Evolutionary conservation across 208 protist genomes (phyloP).

Genomic region (Naegleria gruberi): DNA sequence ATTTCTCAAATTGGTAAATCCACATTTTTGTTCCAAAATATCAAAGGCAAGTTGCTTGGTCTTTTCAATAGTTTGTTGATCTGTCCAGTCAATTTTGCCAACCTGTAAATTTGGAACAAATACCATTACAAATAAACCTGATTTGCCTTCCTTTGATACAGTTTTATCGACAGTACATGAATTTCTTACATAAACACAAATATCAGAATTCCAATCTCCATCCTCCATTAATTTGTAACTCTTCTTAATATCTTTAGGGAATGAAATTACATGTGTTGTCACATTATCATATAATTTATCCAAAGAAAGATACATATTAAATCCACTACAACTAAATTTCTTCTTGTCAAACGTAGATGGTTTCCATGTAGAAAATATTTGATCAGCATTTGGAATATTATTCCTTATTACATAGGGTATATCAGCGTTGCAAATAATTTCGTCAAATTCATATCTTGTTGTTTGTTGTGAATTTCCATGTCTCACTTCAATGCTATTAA

Average conservation of each 20-base stretch:
- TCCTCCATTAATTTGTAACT: not conserved
- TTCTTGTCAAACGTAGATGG: not conserved
- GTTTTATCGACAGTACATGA: not conserved
- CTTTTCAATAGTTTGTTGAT: not conserved
- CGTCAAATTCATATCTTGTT: not conserved
- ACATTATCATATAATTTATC: not conserved
- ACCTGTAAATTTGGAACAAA: constrained; percentile 1
- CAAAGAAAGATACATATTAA: not conserved
- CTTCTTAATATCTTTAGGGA: not conserved
- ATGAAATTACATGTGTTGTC: not conserved
- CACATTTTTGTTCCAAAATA: not conserved
- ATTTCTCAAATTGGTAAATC: not conserved
- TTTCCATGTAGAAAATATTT: not conserved
- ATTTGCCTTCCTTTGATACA: not conserved
- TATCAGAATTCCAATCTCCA: not conserved
- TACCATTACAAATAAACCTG: not conserved
- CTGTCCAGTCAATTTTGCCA: not conserved
- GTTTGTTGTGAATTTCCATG: not conserved
- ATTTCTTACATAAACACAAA: not conserved
- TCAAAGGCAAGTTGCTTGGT: not conserved
- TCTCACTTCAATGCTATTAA: not conserved
- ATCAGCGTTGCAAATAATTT: not conserved
- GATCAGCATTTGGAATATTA: not conserved
- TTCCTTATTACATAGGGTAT: not conserved
- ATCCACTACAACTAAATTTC: not conserved